These are phyloP conservation scores for Excoecaria agallocha DNA, from an alignment of 345 rosid genomes.

Conservation along the genomic window DNA sequence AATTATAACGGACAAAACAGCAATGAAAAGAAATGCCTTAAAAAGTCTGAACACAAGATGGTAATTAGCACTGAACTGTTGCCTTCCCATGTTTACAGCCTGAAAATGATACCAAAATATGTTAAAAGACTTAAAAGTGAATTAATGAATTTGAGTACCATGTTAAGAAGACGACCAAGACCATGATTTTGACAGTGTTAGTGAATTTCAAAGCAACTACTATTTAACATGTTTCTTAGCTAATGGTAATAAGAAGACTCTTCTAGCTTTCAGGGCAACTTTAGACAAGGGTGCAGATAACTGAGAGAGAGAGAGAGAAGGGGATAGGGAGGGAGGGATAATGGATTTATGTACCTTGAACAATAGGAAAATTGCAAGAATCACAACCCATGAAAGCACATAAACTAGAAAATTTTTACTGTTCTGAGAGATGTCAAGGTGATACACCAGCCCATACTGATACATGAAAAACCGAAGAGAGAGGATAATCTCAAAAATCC, in stretches of 20 bases:
- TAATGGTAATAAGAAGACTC: too few species aligned
- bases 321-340: background rate
- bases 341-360: slow-evolving; percentile 57
- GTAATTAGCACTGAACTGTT: slow-evolving; percentile 65
- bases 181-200: background rate
- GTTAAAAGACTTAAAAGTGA: background rate
- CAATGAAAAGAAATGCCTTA: slow-evolving; percentile 82
- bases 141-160: background rate
- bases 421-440: slow-evolving; percentile 86
- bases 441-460: slow-evolving; percentile 97
- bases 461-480: slow-evolving; percentile 85
- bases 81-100: slow-evolving; percentile 88
- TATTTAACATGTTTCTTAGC: background rate
- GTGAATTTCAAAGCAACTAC: background rate
- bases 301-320: background rate
- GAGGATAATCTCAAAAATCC: slow-evolving; percentile 67
- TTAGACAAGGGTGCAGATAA: background rate
- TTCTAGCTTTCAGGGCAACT: background rate
- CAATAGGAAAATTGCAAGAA: slow-evolving; percentile 69
- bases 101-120: slow-evolving; percentile 33
- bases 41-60: slow-evolving; percentile 74
- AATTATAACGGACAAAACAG: slow-evolving; percentile 54
- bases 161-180: background rate
- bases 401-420: slow-evolving; percentile 82
- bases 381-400: slow-evolving; percentile 86